Evolutionary conservation across 345 rosid genomes (phyloP), one percentile per base, ranked within the genome.

Genomic region (Mangifera indica): DNA sequence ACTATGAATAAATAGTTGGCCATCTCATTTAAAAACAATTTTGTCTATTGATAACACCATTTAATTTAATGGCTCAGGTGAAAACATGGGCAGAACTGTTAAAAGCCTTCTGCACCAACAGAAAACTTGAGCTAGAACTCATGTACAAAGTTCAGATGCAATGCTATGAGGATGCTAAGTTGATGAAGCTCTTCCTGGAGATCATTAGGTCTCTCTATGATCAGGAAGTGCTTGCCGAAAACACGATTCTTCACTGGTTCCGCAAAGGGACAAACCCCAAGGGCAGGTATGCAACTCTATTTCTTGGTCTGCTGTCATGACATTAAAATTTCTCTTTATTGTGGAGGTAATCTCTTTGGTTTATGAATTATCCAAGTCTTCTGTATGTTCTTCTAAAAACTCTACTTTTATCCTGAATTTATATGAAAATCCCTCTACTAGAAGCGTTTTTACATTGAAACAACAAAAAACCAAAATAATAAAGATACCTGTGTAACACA

Each of bases 81-180:
- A 96, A 91, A 83, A 81, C 91, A 65, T 96, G 98, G 98, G 97
- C 98, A 22, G 52, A 81, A 26, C 88, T 96, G 70, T 77, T 96
- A 61, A 87, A 90, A 79, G 71, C 88, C 4, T 87, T 93, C 83
- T 96, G 99, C 76, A 90, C 87, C 76, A 91, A 74, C 53, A 95
- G 91, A 48, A 96, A 88, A 78, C 91, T 93, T 63, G 92, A 93
- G 91, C 87, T 96, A 79, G 99, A 96, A 73, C 93, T 96, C 40
- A 74, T 93, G 73, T 96, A 96, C 83, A 93, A 96, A 77, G 95
- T 93, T 55, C 99, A 96, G 82, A 86, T 91, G 95, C 99, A 96
- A 74, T 96, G 97, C 79, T 93, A 96, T 37, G 99, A 93, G 83
- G 99, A 95, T 79, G 91, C 98, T 10, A 96, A 96, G 83, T 89